These are phyloP conservation scores for Mycosarcoma mackinlayi DNA, from an alignment of 1,284 basidiomycete species.

Conservation along the genomic window DNA sequence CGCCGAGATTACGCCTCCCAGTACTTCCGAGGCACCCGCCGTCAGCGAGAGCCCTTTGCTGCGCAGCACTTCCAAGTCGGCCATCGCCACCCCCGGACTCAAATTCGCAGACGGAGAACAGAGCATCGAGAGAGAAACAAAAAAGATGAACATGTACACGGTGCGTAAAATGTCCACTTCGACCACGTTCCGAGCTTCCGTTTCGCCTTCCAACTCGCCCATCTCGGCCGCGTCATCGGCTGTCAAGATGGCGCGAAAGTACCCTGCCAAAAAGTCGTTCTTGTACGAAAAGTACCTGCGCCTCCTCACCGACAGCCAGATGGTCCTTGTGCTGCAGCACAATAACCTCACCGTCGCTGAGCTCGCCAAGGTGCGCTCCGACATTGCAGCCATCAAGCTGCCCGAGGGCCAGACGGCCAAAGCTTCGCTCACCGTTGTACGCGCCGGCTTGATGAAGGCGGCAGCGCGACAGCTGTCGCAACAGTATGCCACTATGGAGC, in stretches of 20 bases:
- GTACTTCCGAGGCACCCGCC: slow-evolving; percentile 35
- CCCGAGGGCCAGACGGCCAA: slow-evolving; percentile 27
- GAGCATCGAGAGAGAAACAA: slow-evolving; percentile 54
- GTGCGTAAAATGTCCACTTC: slow-evolving; percentile 55
- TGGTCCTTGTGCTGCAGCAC: slow-evolving; percentile 59
- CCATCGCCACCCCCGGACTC: slow-evolving; percentile 55
- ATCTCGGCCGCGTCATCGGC: slow-evolving; percentile 7
- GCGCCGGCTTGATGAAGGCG: slow-evolving; percentile 51
- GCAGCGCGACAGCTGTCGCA: slow-evolving; percentile 25
- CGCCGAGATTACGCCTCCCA: slow-evolving; percentile 31
- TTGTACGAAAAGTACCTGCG: slow-evolving; percentile 56
- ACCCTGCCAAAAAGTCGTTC: slow-evolving; percentile 54
- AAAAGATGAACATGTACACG: slow-evolving; percentile 66
- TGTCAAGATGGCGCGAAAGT: slow-evolving; percentile 21
- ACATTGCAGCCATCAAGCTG: slow-evolving; percentile 51
- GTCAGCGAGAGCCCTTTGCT: slow-evolving; percentile 48
- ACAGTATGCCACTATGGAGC: slow-evolving; percentile 14
- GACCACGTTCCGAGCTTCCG: slow-evolving; percentile 24
- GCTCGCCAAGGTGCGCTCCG: slow-evolving; percentile 47
- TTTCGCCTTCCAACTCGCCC: slow-evolving; percentile 13
- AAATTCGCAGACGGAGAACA: slow-evolving; percentile 50
- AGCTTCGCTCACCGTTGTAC: slow-evolving; percentile 51
- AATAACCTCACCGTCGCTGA: slow-evolving; percentile 60
- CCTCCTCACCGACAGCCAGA: slow-evolving; percentile 47
- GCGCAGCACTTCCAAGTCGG: slow-evolving; percentile 45